Evolutionary conservation across 2,329 filamentous ascomycete species (phyloP), one percentile per base, ranked within the genome.

Genomic region (Boeremia lycopersici): DNA sequence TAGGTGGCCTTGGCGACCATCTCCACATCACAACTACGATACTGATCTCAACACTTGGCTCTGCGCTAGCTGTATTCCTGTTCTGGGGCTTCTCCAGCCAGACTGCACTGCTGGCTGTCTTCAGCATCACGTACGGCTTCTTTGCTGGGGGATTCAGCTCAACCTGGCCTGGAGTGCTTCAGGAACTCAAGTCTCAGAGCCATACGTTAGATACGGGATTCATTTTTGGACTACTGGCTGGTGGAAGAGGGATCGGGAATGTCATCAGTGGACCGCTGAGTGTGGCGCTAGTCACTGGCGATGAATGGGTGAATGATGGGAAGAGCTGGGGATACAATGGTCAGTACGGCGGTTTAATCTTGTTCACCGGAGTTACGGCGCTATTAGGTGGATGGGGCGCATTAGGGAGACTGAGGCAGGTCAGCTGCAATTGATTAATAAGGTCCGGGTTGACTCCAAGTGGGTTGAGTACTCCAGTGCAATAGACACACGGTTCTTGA

Each of bases 201-300:
- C 54, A 44, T 6, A 47, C 56, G 28, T 17, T 67, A 19, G 80
- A 82, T 26, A 67, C 76, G 5, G 76, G 77, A 0, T 74, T 82
- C 38, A 70, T 82, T 1, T 79, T 82, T 49, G 76, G 73, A 0
- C 62, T 80, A 6, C 68, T 83, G 46, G 73, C 74, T 15, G 75
- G 75, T 8, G 80, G 80, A 0, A 75, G 79, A 31, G 81, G 80
- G 0, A 74, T 83, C 33, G 81, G 81, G 2, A 79, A 78, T 63
- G 74, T 83, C 6, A 73, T 79, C 3, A 76, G 73, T 53, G 81
- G 81, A 3, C 81, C 81, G 0, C 58, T 83, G 49, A 82, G 79
- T 55, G 79, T 80, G 43, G 74, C 68, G 17, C 55, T 80, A 41
- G 48, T 79, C n/a, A 50, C 52, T 1, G 47, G 31, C 12, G 31